These are phyloP conservation scores for Nelumbo lutea DNA, from an alignment of 164 flowering plant species.

Conservation along the genomic window DNA sequence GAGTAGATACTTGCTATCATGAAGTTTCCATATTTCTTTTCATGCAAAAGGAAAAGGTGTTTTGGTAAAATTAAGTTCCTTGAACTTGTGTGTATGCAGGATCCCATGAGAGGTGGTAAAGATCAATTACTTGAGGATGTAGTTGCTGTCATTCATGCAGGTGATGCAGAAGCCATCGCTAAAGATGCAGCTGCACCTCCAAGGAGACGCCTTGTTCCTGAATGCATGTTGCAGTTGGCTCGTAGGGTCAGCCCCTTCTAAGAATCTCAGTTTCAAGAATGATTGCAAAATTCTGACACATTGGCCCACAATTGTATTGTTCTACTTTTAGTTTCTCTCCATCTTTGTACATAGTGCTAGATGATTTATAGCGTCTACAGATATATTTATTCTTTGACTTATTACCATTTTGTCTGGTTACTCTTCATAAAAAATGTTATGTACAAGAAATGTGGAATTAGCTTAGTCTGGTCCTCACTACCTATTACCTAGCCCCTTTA, in stretches of 20 bases:
- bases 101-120: slow-evolving; percentile 88
- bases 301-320: too few species aligned
- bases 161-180: slow-evolving; percentile 47
- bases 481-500: too few species aligned
- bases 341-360: too few species aligned
- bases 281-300: background rate
- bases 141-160: slow-evolving; percentile 52
- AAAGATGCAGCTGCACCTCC: slow-evolving; percentile 53
- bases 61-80: background rate
- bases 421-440: too few species aligned
- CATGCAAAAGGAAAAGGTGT: background rate
- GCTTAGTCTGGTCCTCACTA: too few species aligned
- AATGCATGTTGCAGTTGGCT: slow-evolving; percentile 64
- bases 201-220: slow-evolving; percentile 76
- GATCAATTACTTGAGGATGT: slow-evolving; percentile 71
- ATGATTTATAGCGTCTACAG: too few species aligned
- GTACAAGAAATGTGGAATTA: too few species aligned
- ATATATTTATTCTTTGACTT: too few species aligned
- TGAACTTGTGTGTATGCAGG: slow-evolving; percentile 37
- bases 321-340: too few species aligned
- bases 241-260: slow-evolving; percentile 74
- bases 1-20: background rate
- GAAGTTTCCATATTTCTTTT: background rate
- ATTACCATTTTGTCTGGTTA: too few species aligned
- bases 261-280: slow-evolving; percentile 3